Base-by-base conservation (phyloP, 352 stramenopile genomes). In the Plasmopara halstedii region DNA sequence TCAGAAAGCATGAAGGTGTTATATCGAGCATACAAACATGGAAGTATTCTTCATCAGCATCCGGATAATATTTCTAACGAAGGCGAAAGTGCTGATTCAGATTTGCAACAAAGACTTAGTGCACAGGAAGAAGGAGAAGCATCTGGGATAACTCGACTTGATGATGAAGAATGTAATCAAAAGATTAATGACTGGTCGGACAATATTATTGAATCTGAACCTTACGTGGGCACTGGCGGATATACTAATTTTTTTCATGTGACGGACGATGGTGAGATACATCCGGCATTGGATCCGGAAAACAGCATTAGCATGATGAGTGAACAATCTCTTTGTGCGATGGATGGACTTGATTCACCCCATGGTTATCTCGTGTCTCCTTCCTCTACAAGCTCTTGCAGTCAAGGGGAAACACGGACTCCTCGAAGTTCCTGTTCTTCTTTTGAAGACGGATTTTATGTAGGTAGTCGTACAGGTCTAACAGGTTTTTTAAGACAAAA, bases 281-380 rank as follows among this genome's bases (percentile, higher is more conserved):
- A 58, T 8, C 21, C 37, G 0, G 20, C 23, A 0, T 36, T 60
- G 14, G 42, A 63, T 33, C 36, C 50, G 6, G 54, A 62, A 40
- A 56, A 63, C 20, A 66, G 55, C 36, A 50, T 57, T 41, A 71
- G 57, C 32, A 62, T 75, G 48, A 45, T 67, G 46, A 72, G 64
- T 42, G 76, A 75, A 32, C 56, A 67, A 46, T 77, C 63, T 21
- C 20, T 70, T 8, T 68, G 56, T 27, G 69, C 74, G 32, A 53
- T 62, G 3, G 67, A 64, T 8, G 58, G 46, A 6, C 48, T 79
- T 3, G 61, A 70, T 26, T 63, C 64, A 4, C 64, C 65, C 3
- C 70, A 67, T 19, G 67, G 58, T 21, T 59, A 70, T 11, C 53
- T 88, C 19, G 56, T 88, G 8, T 88, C 76, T 9, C 76, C 76